These are phyloP conservation scores for Peterozyma xylosa DNA, from an alignment of 805 yeast species.

Conservation along the genomic window DNA sequence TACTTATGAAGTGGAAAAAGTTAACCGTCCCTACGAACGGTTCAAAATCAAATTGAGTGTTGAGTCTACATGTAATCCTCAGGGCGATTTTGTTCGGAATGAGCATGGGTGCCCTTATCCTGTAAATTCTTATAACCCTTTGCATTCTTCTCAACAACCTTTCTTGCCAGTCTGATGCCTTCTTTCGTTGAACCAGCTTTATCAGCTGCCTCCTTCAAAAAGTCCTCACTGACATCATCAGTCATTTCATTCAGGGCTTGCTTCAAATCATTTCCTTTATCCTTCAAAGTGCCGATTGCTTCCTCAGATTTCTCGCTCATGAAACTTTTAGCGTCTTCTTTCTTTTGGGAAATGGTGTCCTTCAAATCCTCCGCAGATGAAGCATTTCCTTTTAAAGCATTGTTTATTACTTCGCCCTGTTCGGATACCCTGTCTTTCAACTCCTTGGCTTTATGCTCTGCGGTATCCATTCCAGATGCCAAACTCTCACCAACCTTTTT, in stretches of 20 bases:
- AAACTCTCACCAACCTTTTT: constrained; percentile 30
- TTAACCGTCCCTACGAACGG: no score
- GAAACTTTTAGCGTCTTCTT: constrained; percentile 14
- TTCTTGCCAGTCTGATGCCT: constrained; percentile 10
- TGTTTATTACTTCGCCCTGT: no score
- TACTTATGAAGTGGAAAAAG: no score
- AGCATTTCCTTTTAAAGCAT: constrained; percentile 8
- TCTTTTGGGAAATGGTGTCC: constrained; percentile 30
- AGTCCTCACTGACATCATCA: neutral
- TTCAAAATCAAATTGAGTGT: neutral
- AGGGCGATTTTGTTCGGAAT: constrained; percentile 36
- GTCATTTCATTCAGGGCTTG: neutral
- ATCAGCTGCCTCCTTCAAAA: constrained; percentile 4
- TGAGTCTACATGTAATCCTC: constrained; percentile 32
- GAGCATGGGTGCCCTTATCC: constrained; percentile 34
- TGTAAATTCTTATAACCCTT: constrained; percentile 31
- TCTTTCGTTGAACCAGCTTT: constrained; percentile 17
- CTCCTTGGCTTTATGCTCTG: constrained; percentile 14
- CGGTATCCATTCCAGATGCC: constrained; percentile 32
- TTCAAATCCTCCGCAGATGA: constrained; percentile 24
- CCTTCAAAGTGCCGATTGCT: constrained; percentile 5
- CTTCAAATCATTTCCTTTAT: neutral
- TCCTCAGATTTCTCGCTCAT: constrained; percentile 1
- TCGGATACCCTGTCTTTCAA: constrained; percentile 7
- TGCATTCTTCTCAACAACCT: constrained; percentile 19